A percentile compares a stretch with the other conserved stretches of the same genome.
These are phyloP conservation scores for Anthostomella pinea DNA, from an alignment of 2,329 filamentous ascomycete species.

Conservation along the genomic window DNA sequence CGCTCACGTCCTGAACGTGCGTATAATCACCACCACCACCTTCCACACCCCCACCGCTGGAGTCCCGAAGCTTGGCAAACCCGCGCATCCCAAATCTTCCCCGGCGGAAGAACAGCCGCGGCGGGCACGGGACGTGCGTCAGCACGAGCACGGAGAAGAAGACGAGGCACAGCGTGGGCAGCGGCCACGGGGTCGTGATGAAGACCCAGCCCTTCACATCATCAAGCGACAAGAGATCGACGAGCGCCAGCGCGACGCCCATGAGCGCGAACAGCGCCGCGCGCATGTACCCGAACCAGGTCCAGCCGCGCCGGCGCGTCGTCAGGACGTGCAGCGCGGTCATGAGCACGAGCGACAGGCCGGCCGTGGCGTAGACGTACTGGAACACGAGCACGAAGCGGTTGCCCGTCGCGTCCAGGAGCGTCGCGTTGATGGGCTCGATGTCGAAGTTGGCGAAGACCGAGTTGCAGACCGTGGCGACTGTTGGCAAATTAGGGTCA, in stretches of 20 bases:
- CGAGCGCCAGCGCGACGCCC: conserved; percentile 21
- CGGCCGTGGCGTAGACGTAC: conserved; percentile 21
- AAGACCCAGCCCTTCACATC: conserved; percentile 3
- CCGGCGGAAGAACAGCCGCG: conserved; percentile 13
- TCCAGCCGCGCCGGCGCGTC: conserved; percentile 11
- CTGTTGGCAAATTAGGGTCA: no score
- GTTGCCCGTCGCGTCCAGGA: not conserved
- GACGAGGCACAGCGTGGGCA: conserved; percentile 24
- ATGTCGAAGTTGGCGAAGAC: conserved; percentile 22
- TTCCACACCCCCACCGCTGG: no score
- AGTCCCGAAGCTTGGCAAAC: no score
- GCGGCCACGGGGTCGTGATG: conserved; percentile 21
- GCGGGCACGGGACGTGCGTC: conserved; percentile 20
- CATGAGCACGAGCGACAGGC: conserved; percentile 23
- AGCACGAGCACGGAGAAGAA: conserved; percentile 24
- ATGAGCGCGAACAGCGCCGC: conserved; percentile 19
- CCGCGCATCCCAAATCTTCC: no score
- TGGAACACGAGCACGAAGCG: conserved; percentile 15
- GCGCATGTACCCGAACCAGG: conserved; percentile 25
- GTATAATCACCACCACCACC: no score
- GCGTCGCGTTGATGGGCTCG: conserved; percentile 10
- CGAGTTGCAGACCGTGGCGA: conserved; percentile 17
- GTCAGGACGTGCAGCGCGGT: conserved; percentile 20
- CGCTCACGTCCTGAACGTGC: no score
- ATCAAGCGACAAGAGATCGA: conserved; percentile 17